A percentile compares a stretch with the other conserved stretches of the same genome.
Conservation (phyloP, 2,329 filamentous ascomycete species). For the Nannizzia gypsea region DNA sequence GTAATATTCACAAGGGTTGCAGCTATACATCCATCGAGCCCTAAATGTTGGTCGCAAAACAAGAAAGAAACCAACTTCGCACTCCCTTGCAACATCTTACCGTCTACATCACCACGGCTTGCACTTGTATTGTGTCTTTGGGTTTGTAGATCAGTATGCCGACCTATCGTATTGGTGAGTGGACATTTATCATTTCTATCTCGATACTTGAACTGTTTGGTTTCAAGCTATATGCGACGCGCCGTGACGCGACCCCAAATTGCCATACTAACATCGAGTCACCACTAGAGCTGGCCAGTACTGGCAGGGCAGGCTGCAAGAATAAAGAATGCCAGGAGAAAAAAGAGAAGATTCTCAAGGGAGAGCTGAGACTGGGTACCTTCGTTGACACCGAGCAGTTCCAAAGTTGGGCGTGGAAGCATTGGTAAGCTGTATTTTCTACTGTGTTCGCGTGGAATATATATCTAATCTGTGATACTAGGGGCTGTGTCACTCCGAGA, state of each 20-base stretch:
- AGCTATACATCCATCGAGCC: neutral
- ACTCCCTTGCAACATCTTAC: neutral
- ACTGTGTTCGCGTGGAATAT: neutral
- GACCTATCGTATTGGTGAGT: slow-evolving; percentile 6
- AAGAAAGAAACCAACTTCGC: neutral
- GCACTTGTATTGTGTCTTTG: neutral
- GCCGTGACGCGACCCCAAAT: neutral
- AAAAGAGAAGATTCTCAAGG: slow-evolving; percentile 62
- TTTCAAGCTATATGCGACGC: neutral
- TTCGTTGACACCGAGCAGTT: slow-evolving; percentile 54
- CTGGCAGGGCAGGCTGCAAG: slow-evolving; percentile 62
- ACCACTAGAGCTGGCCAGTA: slow-evolving; percentile 54
- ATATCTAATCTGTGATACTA: slow-evolving; percentile 26
- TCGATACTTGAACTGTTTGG: neutral
- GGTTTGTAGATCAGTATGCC: neutral
- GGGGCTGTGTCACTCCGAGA: slow-evolving; percentile 78
- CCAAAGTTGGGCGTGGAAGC: slow-evolving; percentile 63
- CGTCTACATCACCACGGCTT: neutral
- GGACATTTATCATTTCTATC: neutral
- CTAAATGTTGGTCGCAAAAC: neutral
- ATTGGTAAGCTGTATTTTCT: slow-evolving; percentile 52
- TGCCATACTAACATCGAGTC: neutral
- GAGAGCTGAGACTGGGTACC: slow-evolving; percentile 62
- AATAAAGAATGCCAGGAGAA: slow-evolving; percentile 61
- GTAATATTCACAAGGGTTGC: slow-evolving; percentile 1